Base-by-base conservation (phyloP, 208 protist species). In the Wallacemonas collosoma region DNA sequence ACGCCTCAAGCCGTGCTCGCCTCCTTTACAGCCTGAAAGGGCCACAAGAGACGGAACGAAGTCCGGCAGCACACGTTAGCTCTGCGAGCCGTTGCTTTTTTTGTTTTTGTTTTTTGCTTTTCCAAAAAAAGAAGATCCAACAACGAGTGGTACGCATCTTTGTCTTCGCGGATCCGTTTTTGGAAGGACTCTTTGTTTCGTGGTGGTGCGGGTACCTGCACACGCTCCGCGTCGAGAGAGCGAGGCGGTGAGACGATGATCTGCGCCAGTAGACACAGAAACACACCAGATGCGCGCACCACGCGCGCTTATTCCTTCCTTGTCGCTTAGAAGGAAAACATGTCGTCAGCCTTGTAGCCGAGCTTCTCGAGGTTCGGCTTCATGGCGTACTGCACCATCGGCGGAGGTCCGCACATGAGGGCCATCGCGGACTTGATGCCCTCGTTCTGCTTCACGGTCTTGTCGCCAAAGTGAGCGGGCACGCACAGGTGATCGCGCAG, bases 341-440 rank as follows among this genome's bases (percentile, higher is more conserved):
- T 88, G 55, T 86, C 72, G 3, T 91, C 82, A 14, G 66, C 44
- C 1, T 78, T 84, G 76, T 89, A 95, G 17, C 94, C 90, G 26
- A 96, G 39, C 60, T 88, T 89, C 72, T 87, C 76, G 15, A 98
- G 73, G 70, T 89, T 88, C 3, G 94, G 94, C 66, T 89, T 82
- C 64, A 95, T 87, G 12, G 93, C 88, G 62, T 82, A 87, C 73
- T 95, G 80, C 45, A 95, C 48, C 93, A 98, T 97, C 36, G 87
- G 80, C 45, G 89, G 88, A 2, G 95, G 93, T 3, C 95, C 93
- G 69, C 95, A 98, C 72, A 97, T 88, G 50, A 97, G 73, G 11
- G 88, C 84, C 60, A 90, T 60, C 43, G 91, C 85, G 11, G 55
- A 56, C 43, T 70, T 75, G 15, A 79, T 57, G 48, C 76, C 76